Evolutionary conservation across 2,329 filamentous ascomycete species (phyloP), one percentile per base, ranked within the genome.

Genomic region (Fusarium sp.): DNA sequence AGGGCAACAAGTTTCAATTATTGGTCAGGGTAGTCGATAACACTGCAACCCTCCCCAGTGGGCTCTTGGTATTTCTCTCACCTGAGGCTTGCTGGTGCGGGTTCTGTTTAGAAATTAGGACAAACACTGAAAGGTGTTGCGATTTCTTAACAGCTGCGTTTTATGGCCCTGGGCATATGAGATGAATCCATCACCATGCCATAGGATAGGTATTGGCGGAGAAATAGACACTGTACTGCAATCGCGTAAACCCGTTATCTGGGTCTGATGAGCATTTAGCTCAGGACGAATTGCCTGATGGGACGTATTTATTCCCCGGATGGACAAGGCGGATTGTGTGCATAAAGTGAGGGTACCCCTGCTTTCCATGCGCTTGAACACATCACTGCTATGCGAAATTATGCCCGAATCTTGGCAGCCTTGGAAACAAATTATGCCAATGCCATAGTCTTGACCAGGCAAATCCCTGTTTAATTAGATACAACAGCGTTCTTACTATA

Each of bases 311-410:
- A 33, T 58, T 64, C 52, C 51, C 59, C 60, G 30, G 62, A 53
- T 41, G 23, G 38, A 38, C 31, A 33, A 18, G 36, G 31, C 36
- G 33, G 16, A 26, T 53, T 59, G 23, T 26, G 30, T 65, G 62
- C 62, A 66, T 66, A 47, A 56, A 36, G 31, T 66, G 56, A 65
- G 55, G 37, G 31, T 50, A 61, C 20, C 62, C 62, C 55, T 65
- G 55, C n/a, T n/a, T 28, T 38, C 37, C 26, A 62, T 62, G 57
- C 41, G 31, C 40, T 20, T 36, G 54, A 53, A 53, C 55, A 49
- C 51, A 51, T 49, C 26, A 47, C 37, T 42, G 31, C 34, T 20
- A 65, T 57, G 52, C 41, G 54, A 65, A 26, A 65, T 65, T 60
- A 33, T 60, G 31, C 53, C 30, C 52, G 23, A 28, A 20, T 37